A percentile compares a stretch with the other conserved stretches of the same genome.
Conservation (phyloP, 768 basidiomycete species). For the Suillus plorans region DNA sequence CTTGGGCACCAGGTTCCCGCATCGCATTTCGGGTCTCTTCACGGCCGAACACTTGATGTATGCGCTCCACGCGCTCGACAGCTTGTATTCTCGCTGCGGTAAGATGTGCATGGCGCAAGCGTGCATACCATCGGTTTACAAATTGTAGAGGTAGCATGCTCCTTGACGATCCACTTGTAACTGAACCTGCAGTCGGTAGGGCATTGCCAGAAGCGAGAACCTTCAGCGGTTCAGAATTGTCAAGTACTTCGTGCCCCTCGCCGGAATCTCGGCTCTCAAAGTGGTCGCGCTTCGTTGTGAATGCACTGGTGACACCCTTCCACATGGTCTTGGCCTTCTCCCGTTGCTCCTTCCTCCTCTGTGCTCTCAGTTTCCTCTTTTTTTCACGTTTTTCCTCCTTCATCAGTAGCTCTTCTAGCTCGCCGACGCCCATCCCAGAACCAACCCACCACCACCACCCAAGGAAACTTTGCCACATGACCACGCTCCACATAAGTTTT, state of each 20-base stretch:
- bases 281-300: constrained; percentile 25
- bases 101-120: constrained; percentile 68
- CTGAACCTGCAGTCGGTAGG: background rate
- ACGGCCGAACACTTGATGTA: constrained; percentile 56
- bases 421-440: constrained; percentile 77
- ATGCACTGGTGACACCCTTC: constrained; percentile 55
- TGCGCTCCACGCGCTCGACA: constrained; percentile 61
- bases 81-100: constrained; percentile 72
- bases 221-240: constrained; percentile 13
- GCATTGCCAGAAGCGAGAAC: constrained; percentile 6
- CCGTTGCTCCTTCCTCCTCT: constrained; percentile 48
- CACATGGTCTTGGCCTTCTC: constrained; percentile 57
- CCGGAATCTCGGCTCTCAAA: background rate
- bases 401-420: constrained; percentile 62
- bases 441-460: constrained; percentile 99
- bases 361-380: constrained; percentile 45
- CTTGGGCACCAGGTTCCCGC: constrained; percentile 27
- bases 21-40: constrained; percentile 25
- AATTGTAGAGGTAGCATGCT: constrained; percentile 23
- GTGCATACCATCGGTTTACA: constrained; percentile 55
- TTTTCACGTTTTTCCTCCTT: constrained; percentile 55
- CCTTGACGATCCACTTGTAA: background rate
- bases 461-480: constrained; percentile 96
- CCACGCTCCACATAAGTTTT: constrained; percentile 83
- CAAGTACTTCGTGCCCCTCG: background rate